Percentiles rank a stretch among this genome's conserved stretches.
These are phyloP conservation scores for Stereum hirsutum DNA, from an alignment of 1,284 basidiomycete genomes.

Conservation along the genomic window DNA sequence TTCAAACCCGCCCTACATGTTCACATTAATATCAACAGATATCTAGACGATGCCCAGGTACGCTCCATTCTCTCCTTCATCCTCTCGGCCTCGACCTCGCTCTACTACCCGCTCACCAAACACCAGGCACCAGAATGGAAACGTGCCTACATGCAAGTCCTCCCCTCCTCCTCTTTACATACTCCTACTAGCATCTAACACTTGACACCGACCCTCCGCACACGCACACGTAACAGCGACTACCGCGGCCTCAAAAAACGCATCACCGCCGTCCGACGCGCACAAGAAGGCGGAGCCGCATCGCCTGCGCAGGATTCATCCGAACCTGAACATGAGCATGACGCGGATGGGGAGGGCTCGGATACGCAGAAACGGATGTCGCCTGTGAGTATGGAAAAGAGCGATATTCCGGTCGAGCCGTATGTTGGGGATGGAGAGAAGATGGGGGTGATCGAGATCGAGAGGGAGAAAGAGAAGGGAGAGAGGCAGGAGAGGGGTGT, in stretches of 20 bases:
- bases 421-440: too few species aligned
- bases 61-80: slow-evolving; percentile 7
- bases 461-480: too few species aligned
- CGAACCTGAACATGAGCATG: too few species aligned
- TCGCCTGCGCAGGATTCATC: slow-evolving; percentile 4
- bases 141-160: slow-evolving; percentile 65
- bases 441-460: too few species aligned
- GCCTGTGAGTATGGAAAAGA: too few species aligned
- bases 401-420: too few species aligned
- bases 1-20: not conserved
- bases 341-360: too few species aligned
- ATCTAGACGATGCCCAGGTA: slow-evolving; percentile 66
- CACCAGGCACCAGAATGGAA: slow-evolving; percentile 73
- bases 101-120: not conserved
- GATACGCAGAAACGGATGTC: too few species aligned
- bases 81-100: not conserved
- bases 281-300: slow-evolving; percentile 26
- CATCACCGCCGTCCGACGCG: slow-evolving; percentile 46
- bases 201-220: slow-evolving; percentile 1
- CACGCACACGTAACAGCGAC: slow-evolving; percentile 34
- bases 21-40: slow-evolving; percentile 25
- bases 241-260: slow-evolving; percentile 66
- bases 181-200: not conserved
- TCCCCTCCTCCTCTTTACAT: not conserved
- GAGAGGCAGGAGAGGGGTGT: too few species aligned